Base-by-base conservation (phyloP, 352 stramenopile species). In the Globisporangium nagaii region DNA sequence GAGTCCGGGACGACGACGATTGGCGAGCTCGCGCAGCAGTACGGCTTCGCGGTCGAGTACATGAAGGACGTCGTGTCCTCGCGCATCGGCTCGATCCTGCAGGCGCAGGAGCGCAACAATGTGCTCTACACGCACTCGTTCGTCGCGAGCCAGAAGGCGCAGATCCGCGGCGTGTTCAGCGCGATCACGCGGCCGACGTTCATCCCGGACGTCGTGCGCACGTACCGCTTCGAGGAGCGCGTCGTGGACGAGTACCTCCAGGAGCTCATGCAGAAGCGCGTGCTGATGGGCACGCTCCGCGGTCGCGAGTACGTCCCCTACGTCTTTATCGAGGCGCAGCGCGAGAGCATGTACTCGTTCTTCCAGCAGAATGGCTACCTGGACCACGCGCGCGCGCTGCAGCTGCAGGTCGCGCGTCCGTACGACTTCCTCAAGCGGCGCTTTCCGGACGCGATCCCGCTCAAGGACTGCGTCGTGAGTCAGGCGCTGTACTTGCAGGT, bases 321-420 rank as follows among this genome's bases (percentile, higher is more conserved):
- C 46, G 74, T 88, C 19, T 94, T 94, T 41, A 66, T 92, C 45
- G 79, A 77, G 5, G 70, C 77, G 1, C 84, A 94, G 64, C 71
- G 78, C 12, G 71, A 83, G 56, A 82, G 68, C 41, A 79, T 93
- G 70, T 87, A 80, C 65, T 87, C 74, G n/a, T 94, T 94, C 55
- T 94, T 93, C 54, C 70, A 87, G 63, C 70, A 91, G 56, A 94
- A 94, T 51, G 79, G 79, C 27, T 94, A 87, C 55, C 53, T 93
- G 28, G 73, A 87, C 30, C 69, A 91, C 47, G 44, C 67, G 11
- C 63, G 81, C 37, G 79, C 84, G 1, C 44, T 62, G 35, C 65
- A 89, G 51, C 56, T 90, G 51, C 73, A 92, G 42, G 74, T 90
- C 22, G 47, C 71, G 15, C 68, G 79, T 4, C 78, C 84, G 9